Base-by-base conservation (phyloP, 805 yeast genomes). In the Candida glaebosa region DNA sequence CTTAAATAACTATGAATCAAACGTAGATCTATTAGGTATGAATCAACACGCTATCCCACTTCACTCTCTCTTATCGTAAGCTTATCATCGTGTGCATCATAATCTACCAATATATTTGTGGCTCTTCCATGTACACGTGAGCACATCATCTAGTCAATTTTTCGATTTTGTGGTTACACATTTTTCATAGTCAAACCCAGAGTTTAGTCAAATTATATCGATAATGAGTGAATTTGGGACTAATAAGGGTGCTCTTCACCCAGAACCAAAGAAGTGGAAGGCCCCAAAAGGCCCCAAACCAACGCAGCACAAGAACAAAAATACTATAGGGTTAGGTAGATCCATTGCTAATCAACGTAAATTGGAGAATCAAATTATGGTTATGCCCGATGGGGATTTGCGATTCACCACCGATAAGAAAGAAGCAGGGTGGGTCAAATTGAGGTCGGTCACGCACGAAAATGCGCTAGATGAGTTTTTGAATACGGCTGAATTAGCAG, bases 201-300 rank as follows among this genome's bases (percentile, higher is more conserved):
- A n/a, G n/a, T n/a, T n/a, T n/a, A n/a, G n/a, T n/a, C n/a, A n/a
- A n/a, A n/a, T n/a, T n/a, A n/a, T n/a, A n/a, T n/a, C n/a, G n/a
- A n/a, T n/a, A n/a, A 54, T 51, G 56, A 51, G 55, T 49, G 54
- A 51, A 15, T 34, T n/a, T 34, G 18, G 36, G 16, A 51, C 48
- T 41, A 69, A 69, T 48, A 69, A 69, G 50, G 72, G 64, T 16
- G 56, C 69, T 17, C 63, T 69, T 48, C 75, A 69, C 45, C 73
- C 75, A 14, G 74, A 67, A 42, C 65, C 50, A 37, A 84, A 82
- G 74, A 85, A 84, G 56, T 86, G 88, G 88, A 85, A 82, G 67
- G 79, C 86, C 6, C 96, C 96, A 49, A 82, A 84, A 67, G 96
- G 96, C 17, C 97, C 97, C 25, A 88, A 89, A 58, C 95, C 96